Evolutionary conservation across 441 rosid species (phyloP).

Genomic region (Theobroma grandiflorum): DNA sequence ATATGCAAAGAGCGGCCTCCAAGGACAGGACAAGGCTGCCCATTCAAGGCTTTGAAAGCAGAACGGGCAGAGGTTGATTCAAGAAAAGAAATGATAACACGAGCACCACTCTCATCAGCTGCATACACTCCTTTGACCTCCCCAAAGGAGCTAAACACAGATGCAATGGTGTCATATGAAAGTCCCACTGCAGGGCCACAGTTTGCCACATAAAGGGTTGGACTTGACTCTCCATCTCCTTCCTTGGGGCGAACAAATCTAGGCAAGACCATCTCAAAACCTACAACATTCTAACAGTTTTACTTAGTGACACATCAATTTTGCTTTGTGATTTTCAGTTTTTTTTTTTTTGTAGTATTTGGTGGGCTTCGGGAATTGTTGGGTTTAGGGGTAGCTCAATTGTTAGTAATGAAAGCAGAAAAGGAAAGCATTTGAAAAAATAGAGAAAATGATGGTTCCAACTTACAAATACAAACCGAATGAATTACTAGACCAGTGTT

Average conservation of each 20-base stretch:
- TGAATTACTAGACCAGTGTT: not conserved
- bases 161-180: slow-evolving; percentile 58
- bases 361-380: not conserved
- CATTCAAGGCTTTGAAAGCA: slow-evolving; percentile 60
- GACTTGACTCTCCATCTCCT: slow-evolving; percentile 40
- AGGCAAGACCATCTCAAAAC: slow-evolving; percentile 57
- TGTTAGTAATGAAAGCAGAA: not conserved
- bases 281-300: not conserved
- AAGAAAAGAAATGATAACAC: slow-evolving; percentile 69
- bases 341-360: not conserved
- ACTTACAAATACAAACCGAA: not conserved
- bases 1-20: slow-evolving; percentile 77
- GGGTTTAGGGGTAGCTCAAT: not conserved
- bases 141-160: slow-evolving; percentile 71
- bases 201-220: slow-evolving; percentile 83
- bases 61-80: slow-evolving; percentile 61
- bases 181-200: slow-evolving; percentile 93
- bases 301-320: not conserved
- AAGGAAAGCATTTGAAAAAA: not conserved
- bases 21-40: slow-evolving; percentile 66
- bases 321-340: not conserved
- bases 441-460: not conserved
- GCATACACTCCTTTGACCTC: slow-evolving; percentile 69
- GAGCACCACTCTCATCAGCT: slow-evolving; percentile 89
- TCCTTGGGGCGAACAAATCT: slow-evolving; percentile 66